Evolutionary conservation across 1,284 basidiomycete species (phyloP), one percentile per base, ranked within the genome.

Genomic region (Fomes fomentarius): DNA sequence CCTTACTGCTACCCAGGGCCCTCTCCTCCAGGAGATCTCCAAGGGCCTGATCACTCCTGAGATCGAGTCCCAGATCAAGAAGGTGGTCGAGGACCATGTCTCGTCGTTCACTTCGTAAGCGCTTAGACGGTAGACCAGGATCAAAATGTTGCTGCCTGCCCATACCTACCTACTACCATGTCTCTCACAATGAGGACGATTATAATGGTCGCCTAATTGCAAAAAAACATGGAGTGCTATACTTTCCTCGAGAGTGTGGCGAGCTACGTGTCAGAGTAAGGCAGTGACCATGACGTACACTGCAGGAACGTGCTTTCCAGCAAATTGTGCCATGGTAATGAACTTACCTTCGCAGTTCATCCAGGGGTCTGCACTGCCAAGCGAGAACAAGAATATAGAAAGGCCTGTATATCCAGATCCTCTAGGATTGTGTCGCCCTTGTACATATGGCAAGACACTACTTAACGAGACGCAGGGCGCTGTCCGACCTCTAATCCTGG

Each of bases 61-160:
- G 72, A 83, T 97, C 59, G 95, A 98, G 82, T 83, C 79, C 59
- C 87, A 94, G 84, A 95, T 96, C 77, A 95, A 94, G 89, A 91
- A 89, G 80, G 85, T 87, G 67, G 90, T 94, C 47, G 87, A 91
- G 76, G 89, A 91, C 67, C 91, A 94, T 70, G 91, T 94, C 66
- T 76, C 89, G 63, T 83, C 89, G 59, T 94, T 94, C 78, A 81
- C 82, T 63, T 86, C 85, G 60, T 86, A 82, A 76, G 77, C 47
- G n/a, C n/a, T n/a, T 65, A 49, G 50, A 56, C 45, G 60, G 58
- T 55, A 58, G 58, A 58, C 33, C 35, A 38, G 46, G 43, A 52
- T 52, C 57, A 63, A 58, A 63, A 56, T 62, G 61, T 50, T 63
- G 57, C 54, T 58, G 61, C 50, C 56, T 55, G 47, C 55, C 51